phyloP scores from a whole-genome alignment of 2,329 filamentous ascomycete species.

The Hymenoscyphus fructigenus region DNA sequence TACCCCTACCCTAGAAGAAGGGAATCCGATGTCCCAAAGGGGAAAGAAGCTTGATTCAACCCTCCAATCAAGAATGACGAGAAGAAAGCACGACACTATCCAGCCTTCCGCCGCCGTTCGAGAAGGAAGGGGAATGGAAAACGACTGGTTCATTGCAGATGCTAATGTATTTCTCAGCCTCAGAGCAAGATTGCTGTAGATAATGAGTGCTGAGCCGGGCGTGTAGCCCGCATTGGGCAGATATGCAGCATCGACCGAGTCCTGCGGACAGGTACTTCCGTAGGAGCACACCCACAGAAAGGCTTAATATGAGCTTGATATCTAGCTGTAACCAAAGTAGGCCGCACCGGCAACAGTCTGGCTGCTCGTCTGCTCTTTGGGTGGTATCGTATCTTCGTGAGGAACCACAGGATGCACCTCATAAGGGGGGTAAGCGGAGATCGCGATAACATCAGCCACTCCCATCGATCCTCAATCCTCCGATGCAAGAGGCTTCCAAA shows the following conservation, averaged over 20 bases:
- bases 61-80: conserved; percentile 3
- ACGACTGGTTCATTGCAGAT: background rate
- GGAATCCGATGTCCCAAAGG: conserved; percentile 3
- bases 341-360: too few species aligned
- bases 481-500: background rate
- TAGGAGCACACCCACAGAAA: too few species aligned
- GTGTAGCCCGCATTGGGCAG: background rate
- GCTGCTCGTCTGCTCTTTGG: too few species aligned
- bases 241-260: background rate
- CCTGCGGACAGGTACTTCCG: background rate
- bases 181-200: conserved; percentile 4
- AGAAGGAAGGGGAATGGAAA: background rate
- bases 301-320: conserved; percentile 2
- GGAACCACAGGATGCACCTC: background rate
- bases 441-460: background rate
- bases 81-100: background rate
- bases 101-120: background rate
- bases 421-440: background rate
- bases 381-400: too few species aligned
- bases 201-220: background rate
- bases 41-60: conserved; percentile 6
- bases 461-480: background rate
- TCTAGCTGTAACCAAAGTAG: background rate
- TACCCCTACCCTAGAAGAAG: background rate
- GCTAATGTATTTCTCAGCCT: conserved; percentile 6